Base-by-base conservation (phyloP, 2,329 filamentous ascomycete genomes). In the Chrysosporium keratinophilum region DNA sequence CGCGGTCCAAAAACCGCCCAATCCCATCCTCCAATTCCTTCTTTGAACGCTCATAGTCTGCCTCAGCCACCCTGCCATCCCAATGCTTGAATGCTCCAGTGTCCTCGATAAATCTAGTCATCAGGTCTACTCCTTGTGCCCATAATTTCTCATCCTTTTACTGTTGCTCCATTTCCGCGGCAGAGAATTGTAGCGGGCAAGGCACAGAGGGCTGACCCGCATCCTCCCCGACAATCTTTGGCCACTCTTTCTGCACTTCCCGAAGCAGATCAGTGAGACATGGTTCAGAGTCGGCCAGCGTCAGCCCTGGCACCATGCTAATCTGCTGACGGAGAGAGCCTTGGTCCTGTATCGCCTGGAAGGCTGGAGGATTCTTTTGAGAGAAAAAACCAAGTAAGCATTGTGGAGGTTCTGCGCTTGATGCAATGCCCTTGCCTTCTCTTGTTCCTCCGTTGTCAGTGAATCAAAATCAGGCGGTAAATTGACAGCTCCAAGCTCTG, bases 81-180 rank as follows among this genome's bases (percentile, higher is more conserved):
- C 61, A 63, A 54, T 62, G 59, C 50, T 63, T 63, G 40, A 61
- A 62, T 49, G 56, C 57, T 9, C 62, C 62, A 41, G 58, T 62
- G 37, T 63, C 62, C n/a, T 20, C 14, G 41, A 62, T 44, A 42
- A 62, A 63, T 10, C 34, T 44, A 31, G 59, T 41, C 62, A 63
- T 63, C 12, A 62, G 57, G 33, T 51, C 54, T n/a, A 63, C 61
- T 2, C 61, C 61, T 48, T 59, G 57, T 6, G 61, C 61, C 61
- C 62, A 64, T 20, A 61, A 50, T 40, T 59, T 57, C 6, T 48
- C 59, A 34, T 63, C 61, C 12, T 41, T 44, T 33, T 60, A 57
- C 41, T 61, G 58, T 50, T 59, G 50, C 37, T 57, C 41, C 3
- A 61, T 23, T 33, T 61, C 59, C 11, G 51, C 53, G 2, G 43